These are phyloP conservation scores for Entomortierella chlamydospora DNA, from an alignment of 192 early-diverging fungal genomes.

Conservation along the genomic window DNA sequence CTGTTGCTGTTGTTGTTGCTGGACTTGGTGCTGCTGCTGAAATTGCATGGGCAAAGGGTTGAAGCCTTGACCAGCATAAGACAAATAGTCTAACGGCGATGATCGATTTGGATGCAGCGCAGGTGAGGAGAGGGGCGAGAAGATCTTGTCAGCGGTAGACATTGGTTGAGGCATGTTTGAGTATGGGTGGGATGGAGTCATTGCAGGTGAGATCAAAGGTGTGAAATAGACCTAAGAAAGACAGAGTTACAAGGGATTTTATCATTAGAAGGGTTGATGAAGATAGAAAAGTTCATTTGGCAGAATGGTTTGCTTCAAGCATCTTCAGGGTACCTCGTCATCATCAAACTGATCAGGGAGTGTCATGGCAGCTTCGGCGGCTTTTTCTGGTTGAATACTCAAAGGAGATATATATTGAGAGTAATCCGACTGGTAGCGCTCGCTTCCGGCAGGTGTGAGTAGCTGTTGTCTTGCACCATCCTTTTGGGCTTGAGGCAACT, in stretches of 20 bases:
- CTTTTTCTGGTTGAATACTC: constrained; percentile 23
- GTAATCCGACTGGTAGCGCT: constrained; percentile 23
- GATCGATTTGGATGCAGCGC: constrained; percentile 62
- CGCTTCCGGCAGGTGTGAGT: constrained; percentile 31
- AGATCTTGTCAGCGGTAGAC: constrained; percentile 54
- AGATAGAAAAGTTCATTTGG: too few relatives aligned
- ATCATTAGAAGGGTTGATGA: neutral
- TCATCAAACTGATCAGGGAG: constrained; percentile 34
- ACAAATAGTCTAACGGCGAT: constrained; percentile 28
- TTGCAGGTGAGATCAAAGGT: constrained; percentile 76
- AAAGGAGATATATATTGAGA: constrained; percentile 39
- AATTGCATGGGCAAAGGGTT: constrained; percentile 32
- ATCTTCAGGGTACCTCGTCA: constrained; percentile 8
- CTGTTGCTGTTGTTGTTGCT: neutral
- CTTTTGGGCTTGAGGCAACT: constrained; percentile 31
- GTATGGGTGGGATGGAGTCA: constrained; percentile 72
- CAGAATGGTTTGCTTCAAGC: too few relatives aligned
- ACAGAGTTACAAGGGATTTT: neutral
- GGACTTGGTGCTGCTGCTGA: constrained; percentile 25
- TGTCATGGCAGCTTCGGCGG: constrained; percentile 7
- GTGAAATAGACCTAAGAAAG: constrained; percentile 53
- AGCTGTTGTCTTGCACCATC: constrained; percentile 22
- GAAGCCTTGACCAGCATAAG: constrained; percentile 21
- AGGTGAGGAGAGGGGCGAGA: constrained; percentile 75
- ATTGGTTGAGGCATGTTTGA: constrained; percentile 42